Conservation (phyloP, 2,329 filamentous ascomycete species). For the Nemania abortiva region DNA sequence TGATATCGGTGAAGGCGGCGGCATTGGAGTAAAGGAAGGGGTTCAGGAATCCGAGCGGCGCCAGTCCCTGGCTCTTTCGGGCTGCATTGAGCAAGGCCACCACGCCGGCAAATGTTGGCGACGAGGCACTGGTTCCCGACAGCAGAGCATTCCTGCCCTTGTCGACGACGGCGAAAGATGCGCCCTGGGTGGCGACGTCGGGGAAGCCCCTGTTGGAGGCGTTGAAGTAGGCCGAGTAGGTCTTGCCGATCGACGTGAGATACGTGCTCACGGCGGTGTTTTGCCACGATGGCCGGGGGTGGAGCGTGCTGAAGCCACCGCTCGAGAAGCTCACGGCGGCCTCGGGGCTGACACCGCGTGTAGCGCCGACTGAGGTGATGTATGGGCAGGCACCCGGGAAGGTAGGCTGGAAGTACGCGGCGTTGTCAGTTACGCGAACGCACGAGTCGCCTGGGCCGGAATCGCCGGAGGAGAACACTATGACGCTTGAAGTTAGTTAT, state of each 20-base stretch:
- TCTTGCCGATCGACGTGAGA: slow-evolving; percentile 53
- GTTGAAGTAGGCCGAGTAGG: slow-evolving; percentile 55
- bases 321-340: slow-evolving; percentile 54
- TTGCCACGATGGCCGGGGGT: slow-evolving; percentile 54
- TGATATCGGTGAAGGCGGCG: slow-evolving; percentile 50
- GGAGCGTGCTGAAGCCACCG: slow-evolving; percentile 57
- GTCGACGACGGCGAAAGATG: slow-evolving; percentile 60
- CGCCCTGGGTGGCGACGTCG: slow-evolving; percentile 60
- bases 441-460: slow-evolving; percentile 73
- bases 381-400: slow-evolving; percentile 61
- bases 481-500: slow-evolving; percentile 6
- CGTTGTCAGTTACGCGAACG: slow-evolving; percentile 64
- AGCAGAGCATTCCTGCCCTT: slow-evolving; percentile 46
- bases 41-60: slow-evolving; percentile 52
- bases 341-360: slow-evolving; percentile 55
- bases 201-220: slow-evolving; percentile 55
- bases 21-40: slow-evolving; percentile 52
- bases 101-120: slow-evolving; percentile 56
- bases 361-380: slow-evolving; percentile 69
- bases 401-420: slow-evolving; percentile 56
- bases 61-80: slow-evolving; percentile 50
- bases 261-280: slow-evolving; percentile 50
- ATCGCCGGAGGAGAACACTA: slow-evolving; percentile 67
- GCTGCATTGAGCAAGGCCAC: slow-evolving; percentile 59
- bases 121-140: slow-evolving; percentile 53